Conservation (phyloP, 1,284 basidiomycete species). For the Pseudozyma tsukubaensis region DNA sequence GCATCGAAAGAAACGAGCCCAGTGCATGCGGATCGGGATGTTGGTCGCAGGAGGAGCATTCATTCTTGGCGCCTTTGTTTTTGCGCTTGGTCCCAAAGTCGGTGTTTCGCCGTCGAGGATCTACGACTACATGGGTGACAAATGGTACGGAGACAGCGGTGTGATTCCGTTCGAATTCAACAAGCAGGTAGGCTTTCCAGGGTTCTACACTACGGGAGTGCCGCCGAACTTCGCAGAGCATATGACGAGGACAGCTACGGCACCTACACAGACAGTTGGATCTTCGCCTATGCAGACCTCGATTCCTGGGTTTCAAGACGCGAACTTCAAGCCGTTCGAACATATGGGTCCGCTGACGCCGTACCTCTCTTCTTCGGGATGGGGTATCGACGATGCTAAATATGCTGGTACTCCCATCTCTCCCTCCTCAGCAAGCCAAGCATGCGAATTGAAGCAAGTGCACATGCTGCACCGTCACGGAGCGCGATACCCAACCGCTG, state of each 20-base stretch:
- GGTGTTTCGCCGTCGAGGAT: constrained; percentile 26
- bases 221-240: constrained; percentile 61
- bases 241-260: constrained; percentile 45
- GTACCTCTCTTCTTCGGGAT: constrained; percentile 59
- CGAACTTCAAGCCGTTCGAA: constrained; percentile 58
- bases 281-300: constrained; percentile 59
- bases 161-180: constrained; percentile 54
- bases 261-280: constrained; percentile 50
- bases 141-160: constrained; percentile 46
- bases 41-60: constrained; percentile 32
- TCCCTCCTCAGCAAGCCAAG: constrained; percentile 8
- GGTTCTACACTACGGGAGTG: constrained; percentile 55
- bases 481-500: constrained; percentile 59
- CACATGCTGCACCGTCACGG: constrained; percentile 67
- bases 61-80: constrained; percentile 50
- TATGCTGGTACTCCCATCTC: constrained; percentile 50
- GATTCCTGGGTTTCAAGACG: constrained; percentile 50
- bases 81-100: constrained; percentile 52
- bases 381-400: constrained; percentile 58
- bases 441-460: constrained; percentile 59
- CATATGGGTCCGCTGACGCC: constrained; percentile 67
- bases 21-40: constrained; percentile 27
- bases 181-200: constrained; percentile 61
- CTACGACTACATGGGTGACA: constrained; percentile 50
- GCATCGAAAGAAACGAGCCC: constrained; percentile 24